Percentiles rank a stretch among this genome's conserved stretches.
Evolutionary conservation across 129 eudicot species (phyloP).

Genomic region (Flaveria brownii): DNA sequence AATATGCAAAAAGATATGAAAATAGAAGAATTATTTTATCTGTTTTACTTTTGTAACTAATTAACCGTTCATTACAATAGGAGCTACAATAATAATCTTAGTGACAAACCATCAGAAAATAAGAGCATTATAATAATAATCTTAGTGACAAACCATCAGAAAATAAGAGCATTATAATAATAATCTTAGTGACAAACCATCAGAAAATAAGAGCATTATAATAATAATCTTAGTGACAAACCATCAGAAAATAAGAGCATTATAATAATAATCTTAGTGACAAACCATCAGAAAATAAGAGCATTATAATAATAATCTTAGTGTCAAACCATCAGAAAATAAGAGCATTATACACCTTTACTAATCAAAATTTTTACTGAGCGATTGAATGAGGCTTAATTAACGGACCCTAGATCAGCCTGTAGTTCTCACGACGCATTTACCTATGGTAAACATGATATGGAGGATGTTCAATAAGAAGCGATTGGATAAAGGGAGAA

Average conservation of each 20-base stretch:
- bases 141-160: too few relatives aligned
- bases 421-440: background rate
- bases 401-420: background rate
- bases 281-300: too few relatives aligned
- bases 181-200: background rate
- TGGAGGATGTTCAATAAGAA: background rate
- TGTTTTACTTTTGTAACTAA: background rate
- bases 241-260: background rate
- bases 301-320: too few relatives aligned
- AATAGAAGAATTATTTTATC: background rate
- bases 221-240: too few relatives aligned
- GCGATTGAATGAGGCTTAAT: background rate
- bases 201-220: too few relatives aligned
- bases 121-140: too few relatives aligned
- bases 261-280: background rate
- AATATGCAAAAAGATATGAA: background rate
- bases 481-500: constrained; percentile 25
- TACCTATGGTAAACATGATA: background rate
- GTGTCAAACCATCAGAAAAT: background rate
- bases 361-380: background rate
- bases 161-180: background rate
- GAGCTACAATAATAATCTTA: background rate
- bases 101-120: too few relatives aligned
- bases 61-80: background rate
- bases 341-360: background rate